Conservation (phyloP, 2,329 filamentous ascomycete genomes). For the Talaromyces marneffei region DNA sequence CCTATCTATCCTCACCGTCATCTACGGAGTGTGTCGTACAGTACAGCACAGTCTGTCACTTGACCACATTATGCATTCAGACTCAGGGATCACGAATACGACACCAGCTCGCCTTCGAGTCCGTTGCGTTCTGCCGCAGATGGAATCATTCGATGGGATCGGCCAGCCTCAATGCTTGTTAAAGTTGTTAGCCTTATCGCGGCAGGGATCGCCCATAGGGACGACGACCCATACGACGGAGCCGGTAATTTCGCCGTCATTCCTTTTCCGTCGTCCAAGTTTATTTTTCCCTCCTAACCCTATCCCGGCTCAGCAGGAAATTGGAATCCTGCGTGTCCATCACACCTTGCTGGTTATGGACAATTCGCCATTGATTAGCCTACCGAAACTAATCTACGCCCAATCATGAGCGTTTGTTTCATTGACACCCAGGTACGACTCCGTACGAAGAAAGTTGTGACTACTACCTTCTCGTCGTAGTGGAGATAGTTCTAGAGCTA, state of each 20-base stretch:
- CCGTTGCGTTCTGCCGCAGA: no score
- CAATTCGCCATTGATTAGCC: neutral
- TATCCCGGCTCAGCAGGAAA: neutral
- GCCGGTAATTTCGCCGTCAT: no score
- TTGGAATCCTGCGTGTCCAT: neutral
- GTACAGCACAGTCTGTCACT: no score
- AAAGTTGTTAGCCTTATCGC: no score
- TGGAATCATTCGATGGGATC: no score
- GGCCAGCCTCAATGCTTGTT: slow-evolving; percentile 1
- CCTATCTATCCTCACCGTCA: no score
- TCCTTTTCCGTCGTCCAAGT: neutral
- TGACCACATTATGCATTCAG: no score
- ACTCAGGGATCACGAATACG: neutral
- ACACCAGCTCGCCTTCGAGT: neutral
- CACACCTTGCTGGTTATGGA: neutral
- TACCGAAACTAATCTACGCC: neutral
- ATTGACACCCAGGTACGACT: neutral
- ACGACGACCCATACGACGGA: no score
- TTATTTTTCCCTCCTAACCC: neutral
- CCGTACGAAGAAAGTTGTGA: no score
- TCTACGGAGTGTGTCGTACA: no score
- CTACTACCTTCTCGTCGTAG: no score
- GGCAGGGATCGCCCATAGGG: neutral
- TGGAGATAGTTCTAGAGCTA: no score
- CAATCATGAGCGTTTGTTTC: neutral